These are phyloP conservation scores for Inga oerstediana DNA, from an alignment of 306 rosid genomes.

Conservation along the genomic window DNA sequence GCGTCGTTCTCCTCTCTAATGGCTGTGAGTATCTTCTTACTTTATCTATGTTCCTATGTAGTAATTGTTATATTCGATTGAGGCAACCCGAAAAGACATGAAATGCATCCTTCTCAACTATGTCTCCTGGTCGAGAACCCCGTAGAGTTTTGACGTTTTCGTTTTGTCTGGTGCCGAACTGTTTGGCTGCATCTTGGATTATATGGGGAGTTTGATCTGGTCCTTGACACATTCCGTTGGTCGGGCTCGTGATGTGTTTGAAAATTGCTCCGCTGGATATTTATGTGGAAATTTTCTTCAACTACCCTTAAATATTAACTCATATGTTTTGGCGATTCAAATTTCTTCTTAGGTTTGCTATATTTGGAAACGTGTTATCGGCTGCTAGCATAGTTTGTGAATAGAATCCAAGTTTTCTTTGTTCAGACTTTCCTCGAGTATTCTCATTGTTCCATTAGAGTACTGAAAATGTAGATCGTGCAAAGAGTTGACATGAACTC, in stretches of 20 bases:
- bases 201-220: not conserved
- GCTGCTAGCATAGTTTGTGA: not conserved
- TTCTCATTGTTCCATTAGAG: not conserved
- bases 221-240: not conserved
- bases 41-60: not conserved
- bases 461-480: not conserved
- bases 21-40: slow-evolving; percentile 14
- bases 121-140: not conserved
- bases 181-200: not conserved
- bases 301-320: not conserved
- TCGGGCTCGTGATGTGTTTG: not conserved
- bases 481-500: not conserved
- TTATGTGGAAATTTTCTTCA: not conserved
- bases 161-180: not conserved
- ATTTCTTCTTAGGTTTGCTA: not conserved
- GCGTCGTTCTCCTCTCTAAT: not conserved
- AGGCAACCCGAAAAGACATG: not conserved
- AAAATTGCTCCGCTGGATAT: not conserved
- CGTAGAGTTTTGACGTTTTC: not conserved
- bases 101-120: not conserved
- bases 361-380: not conserved
- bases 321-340: not conserved
- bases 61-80: not conserved
- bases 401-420: not conserved
- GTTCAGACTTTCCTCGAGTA: not conserved